A percentile compares a stretch with the other conserved stretches of the same genome.
phyloP scores from a whole-genome alignment of 2,329 filamentous ascomycete species.

The Pseudogymnoascus sp. region DNA sequence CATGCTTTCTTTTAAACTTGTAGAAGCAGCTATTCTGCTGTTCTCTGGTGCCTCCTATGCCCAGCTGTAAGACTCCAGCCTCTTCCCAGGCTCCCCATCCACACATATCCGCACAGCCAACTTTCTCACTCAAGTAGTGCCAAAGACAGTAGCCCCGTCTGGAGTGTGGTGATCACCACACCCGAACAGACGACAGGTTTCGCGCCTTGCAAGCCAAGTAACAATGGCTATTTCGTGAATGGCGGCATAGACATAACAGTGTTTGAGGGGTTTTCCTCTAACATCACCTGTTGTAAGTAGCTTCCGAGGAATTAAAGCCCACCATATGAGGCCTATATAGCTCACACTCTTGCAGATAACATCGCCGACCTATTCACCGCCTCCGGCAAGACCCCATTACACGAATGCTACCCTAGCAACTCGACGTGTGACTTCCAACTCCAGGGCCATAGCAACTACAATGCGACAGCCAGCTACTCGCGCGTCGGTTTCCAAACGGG shows the following conservation, averaged over 20 bases:
- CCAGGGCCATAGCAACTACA: neutral
- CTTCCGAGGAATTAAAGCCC: neutral
- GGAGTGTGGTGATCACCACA: neutral
- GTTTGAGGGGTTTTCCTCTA: neutral
- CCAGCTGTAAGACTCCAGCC: neutral
- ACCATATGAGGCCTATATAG: neutral
- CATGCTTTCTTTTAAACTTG: neutral
- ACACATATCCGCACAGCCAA: neutral
- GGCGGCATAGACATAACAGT: neutral
- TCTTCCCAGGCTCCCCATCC: neutral
- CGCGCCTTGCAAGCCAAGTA: neutral
- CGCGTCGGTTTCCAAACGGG: neutral
- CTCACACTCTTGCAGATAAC: neutral
- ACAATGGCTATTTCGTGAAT: neutral
- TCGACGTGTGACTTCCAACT: neutral
- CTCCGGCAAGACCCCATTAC: neutral
- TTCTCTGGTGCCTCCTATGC: neutral
- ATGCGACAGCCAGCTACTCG: neutral
- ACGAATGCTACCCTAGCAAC: neutral
- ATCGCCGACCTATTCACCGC: neutral
- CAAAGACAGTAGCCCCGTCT: neutral
- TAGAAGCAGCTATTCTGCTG: neutral
- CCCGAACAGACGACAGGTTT: neutral
- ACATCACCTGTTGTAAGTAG: neutral
- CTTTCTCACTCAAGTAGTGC: neutral